Base-by-base conservation (phyloP, 179 eudicot genomes). In the Amaranthus tricolor region DNA sequence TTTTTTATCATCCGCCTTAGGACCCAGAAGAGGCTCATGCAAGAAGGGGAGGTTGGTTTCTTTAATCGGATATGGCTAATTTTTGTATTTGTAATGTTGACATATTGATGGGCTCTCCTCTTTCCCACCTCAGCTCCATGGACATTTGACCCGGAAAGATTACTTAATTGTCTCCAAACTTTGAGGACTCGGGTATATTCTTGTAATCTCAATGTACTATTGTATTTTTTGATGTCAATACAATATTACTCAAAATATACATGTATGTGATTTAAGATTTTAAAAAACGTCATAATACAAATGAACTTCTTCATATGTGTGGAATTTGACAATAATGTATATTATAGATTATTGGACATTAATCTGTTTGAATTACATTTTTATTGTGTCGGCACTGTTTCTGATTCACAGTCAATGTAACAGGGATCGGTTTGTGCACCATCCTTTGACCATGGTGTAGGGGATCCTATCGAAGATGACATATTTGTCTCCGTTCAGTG, bases 11-110 rank as follows among this genome's bases (percentile, higher is more conserved):
- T 76, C 48, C 51, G 47, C 31, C 15, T 71, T 77, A 96, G 99
- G 90, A 93, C 88, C 97, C 99, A 68, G 72, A 85, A 82, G 98
- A 93, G 81, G 99, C 99, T 81, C 99, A 93, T 83, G 98, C 99
- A 50, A 96, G 99, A 89, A 93, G 99, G 82, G 99, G 99, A 80
- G 94, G 99, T 96, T 77, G 85, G 87, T 43, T 69, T 79, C 67
- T 71, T 83, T 60, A 61, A 13, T 61, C 66, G 45, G 68, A 71
- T 66, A 6, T 64, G 7, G 43, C 75, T 76, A 54, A 68, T 73
- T 66, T 52, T 40, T 62, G 72, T 43, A 40, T 61, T 62, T 21
- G 57, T 59, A 63, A 51, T 50, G 50, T 68, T 80, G 75, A 77
- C 70, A 74, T 13, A 31, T 31, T 31, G 40, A 31, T 31, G 51